These are phyloP conservation scores for Phylloporus sp. DNA, from an alignment of 768 basidiomycete genomes.

Conservation along the genomic window DNA sequence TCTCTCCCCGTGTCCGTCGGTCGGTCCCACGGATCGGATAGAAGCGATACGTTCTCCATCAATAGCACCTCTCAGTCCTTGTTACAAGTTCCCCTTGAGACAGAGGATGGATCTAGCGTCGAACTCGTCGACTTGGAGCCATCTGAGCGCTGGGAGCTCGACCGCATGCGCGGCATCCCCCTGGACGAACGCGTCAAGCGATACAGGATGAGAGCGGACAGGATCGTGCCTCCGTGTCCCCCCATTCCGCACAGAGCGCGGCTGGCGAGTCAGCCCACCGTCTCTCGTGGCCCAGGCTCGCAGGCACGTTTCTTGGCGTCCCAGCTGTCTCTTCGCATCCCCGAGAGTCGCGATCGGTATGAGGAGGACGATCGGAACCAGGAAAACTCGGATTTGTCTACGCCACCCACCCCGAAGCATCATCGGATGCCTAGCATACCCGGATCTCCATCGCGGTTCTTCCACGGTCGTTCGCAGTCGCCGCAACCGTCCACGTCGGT, in stretches of 20 bases:
- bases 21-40: conserved; percentile 18
- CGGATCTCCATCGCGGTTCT: conserved; percentile 29
- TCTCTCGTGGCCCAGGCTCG: conserved; percentile 24
- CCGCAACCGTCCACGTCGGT: conserved; percentile 33
- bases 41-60: conserved; percentile 22
- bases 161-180: conserved; percentile 39
- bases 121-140: conserved; percentile 50
- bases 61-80: conserved; percentile 14
- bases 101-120: conserved; percentile 44
- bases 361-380: conserved; percentile 28
- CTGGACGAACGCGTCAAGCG: conserved; percentile 39
- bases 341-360: conserved; percentile 30
- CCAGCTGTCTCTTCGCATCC: conserved; percentile 31
- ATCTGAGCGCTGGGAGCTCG: conserved; percentile 40
- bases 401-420: conserved; percentile 31
- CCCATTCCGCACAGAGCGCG: conserved; percentile 28
- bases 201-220: conserved; percentile 32
- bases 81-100: conserved; percentile 26
- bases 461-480: conserved; percentile 28
- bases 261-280: conserved; percentile 27
- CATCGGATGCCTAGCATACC: conserved; percentile 29
- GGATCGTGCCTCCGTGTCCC: conserved; percentile 11
- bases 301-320: conserved; percentile 31
- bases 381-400: conserved; percentile 29
- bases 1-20: conserved; percentile 18